Conservation (phyloP, 2,329 filamentous ascomycete genomes). For the Plenodomus tracheiphilus region DNA sequence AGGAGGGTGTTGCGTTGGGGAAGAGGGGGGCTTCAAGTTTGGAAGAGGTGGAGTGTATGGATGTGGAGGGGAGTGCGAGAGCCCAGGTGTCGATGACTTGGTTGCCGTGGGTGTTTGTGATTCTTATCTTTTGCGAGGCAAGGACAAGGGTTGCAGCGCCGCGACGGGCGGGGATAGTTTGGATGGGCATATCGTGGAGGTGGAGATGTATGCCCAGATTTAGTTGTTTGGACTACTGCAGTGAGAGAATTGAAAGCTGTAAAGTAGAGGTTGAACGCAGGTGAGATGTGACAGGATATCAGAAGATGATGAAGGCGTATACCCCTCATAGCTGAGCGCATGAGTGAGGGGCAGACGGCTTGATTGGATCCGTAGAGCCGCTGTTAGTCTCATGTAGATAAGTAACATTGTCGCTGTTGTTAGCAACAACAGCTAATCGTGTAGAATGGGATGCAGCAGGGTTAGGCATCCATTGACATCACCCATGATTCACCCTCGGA, state of each 20-base stretch:
- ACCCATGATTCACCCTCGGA: too few relatives aligned
- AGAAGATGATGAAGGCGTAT: too few relatives aligned
- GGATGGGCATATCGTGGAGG: slow-evolving; percentile 13
- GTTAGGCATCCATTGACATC: background rate
- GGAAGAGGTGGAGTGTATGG: slow-evolving; percentile 21
- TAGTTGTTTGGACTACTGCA: background rate
- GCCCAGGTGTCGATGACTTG: slow-evolving; percentile 58
- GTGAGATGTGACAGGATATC: background rate
- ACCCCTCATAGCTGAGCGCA: background rate
- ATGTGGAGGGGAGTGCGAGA: slow-evolving; percentile 42
- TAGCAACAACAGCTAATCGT: slow-evolving; percentile 1
- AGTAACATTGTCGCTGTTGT: slow-evolving; percentile 1
- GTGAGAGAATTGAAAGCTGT: background rate
- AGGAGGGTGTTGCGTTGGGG: slow-evolving; percentile 29
- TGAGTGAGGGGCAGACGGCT: slow-evolving; percentile 14
- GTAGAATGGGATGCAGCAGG: background rate
- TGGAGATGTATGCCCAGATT: slow-evolving; percentile 1
- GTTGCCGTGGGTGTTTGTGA: slow-evolving; percentile 54
- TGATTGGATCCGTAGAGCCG: slow-evolving; percentile 5
- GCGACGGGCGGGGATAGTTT: slow-evolving; percentile 50
- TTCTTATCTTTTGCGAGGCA: slow-evolving; percentile 47
- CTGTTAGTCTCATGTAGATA: slow-evolving; percentile 4
- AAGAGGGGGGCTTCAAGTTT: slow-evolving; percentile 33
- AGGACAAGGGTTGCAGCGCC: slow-evolving; percentile 47
- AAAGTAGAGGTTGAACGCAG: background rate